phyloP scores from a whole-genome alignment of 2,329 filamentous ascomycete genomes.

The Endocalyx cinctus region DNA sequence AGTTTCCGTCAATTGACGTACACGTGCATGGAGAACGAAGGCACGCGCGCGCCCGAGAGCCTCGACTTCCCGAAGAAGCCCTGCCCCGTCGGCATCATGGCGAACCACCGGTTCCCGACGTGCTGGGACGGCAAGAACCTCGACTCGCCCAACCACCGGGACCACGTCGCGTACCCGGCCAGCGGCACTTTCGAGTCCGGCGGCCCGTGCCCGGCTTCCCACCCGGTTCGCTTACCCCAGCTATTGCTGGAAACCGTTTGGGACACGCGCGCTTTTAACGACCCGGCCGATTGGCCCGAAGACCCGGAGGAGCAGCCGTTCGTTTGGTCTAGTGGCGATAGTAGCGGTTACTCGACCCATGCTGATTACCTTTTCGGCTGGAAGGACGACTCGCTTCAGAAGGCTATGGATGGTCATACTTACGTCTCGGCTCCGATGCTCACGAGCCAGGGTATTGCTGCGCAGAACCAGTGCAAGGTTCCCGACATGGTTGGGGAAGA shows the following conservation, averaged over 20 bases:
- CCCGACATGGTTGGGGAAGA: constrained; percentile 20
- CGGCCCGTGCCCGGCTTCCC: constrained; percentile 35
- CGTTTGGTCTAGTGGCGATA: constrained; percentile 35
- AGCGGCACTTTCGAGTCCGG: constrained; percentile 37
- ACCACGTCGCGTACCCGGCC: constrained; percentile 40
- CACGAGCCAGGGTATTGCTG: constrained; percentile 18
- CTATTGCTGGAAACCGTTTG: constrained; percentile 36
- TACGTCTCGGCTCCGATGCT: constrained; percentile 24
- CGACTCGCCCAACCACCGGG: constrained; percentile 28
- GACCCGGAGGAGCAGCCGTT: constrained; percentile 28
- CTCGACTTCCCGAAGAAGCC: constrained; percentile 32
- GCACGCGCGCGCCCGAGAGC: constrained; percentile 33
- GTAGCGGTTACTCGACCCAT: constrained; percentile 33
- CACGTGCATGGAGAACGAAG: constrained; percentile 34
- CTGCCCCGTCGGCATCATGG: constrained; percentile 39
- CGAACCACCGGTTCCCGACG: constrained; percentile 32
- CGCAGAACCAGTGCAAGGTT: constrained; percentile 24
- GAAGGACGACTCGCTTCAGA: constrained; percentile 37
- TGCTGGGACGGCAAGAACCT: constrained; percentile 31
- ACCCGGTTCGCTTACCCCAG: constrained; percentile 38
- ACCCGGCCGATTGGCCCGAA: constrained; percentile 19
- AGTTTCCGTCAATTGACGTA: constrained; percentile 36
- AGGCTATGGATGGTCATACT: constrained; percentile 32
- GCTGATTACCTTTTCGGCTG: constrained; percentile 41
- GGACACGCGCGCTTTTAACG: constrained; percentile 21